Percentiles rank a stretch among this genome's conserved stretches.
Conservation (phyloP, 257 asterid species). For the Cynanchum wilfordii region DNA sequence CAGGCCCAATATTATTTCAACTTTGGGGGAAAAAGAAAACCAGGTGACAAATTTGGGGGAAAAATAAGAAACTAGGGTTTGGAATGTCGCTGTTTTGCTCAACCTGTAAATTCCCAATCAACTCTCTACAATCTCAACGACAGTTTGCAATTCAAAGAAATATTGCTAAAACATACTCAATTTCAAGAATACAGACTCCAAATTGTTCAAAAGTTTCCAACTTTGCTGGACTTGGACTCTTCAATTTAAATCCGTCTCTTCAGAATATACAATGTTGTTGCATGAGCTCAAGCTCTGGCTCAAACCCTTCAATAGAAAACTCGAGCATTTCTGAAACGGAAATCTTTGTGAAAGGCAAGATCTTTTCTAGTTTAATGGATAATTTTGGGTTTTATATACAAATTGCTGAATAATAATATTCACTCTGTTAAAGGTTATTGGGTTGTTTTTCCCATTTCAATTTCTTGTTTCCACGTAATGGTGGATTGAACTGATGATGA, state of each 20-base stretch:
- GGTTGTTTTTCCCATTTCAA: background rate
- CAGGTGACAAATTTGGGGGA: too few relatives aligned
- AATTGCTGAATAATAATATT: background rate
- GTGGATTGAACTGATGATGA: background rate
- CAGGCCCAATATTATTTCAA: background rate
- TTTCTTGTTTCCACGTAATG: background rate
- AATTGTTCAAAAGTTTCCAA: constrained; percentile 19
- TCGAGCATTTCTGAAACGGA: constrained; percentile 18
- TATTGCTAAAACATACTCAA: constrained; percentile 12
- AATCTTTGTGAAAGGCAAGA: constrained; percentile 42
- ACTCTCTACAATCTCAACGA: constrained; percentile 20
- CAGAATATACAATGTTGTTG: constrained; percentile 12
- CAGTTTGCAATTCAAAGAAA: constrained; percentile 20
- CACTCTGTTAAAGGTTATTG: background rate
- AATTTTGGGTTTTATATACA: background rate
- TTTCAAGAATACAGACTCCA: constrained; percentile 2
- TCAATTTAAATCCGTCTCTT: constrained; percentile 1
- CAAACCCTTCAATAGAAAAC: constrained; percentile 26
- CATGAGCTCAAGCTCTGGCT: constrained; percentile 25
- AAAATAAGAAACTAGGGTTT: constrained; percentile 18
- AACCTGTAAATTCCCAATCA: constrained; percentile 15
- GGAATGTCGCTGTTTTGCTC: constrained; percentile 33
- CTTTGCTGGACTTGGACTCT: constrained; percentile 10
- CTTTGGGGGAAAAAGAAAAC: background rate
- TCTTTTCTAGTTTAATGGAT: background rate